phyloP scores from a whole-genome alignment of 768 basidiomycete genomes.

The Lenzites betulinus region DNA sequence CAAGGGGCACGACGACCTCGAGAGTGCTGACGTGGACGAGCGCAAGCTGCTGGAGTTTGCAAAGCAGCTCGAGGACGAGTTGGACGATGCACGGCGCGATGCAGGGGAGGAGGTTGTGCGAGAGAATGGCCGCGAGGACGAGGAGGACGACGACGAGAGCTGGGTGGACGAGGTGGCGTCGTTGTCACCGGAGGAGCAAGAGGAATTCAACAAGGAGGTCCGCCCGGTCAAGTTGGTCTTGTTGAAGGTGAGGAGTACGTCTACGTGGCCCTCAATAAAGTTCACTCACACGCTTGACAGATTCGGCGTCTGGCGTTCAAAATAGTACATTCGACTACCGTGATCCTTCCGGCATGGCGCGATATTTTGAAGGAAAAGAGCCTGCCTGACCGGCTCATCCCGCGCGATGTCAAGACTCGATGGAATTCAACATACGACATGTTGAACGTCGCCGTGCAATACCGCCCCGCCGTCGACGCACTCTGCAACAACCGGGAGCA shows the following conservation, averaged over 20 bases:
- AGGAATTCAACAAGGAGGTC: background rate
- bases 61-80: background rate
- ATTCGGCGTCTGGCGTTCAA: background rate
- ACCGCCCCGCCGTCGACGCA: conserved; percentile 30
- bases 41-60: background rate
- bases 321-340: conserved; percentile 4
- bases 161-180: background rate
- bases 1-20: background rate
- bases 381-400: conserved; percentile 29
- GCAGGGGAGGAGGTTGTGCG: background rate
- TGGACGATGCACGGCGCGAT: background rate
- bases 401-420: conserved; percentile 39
- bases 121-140: background rate
- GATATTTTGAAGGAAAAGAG: background rate
- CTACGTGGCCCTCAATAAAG: background rate
- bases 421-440: conserved; percentile 45
- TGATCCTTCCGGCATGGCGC: conserved; percentile 1
- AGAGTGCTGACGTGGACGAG: background rate
- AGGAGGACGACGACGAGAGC: background rate
- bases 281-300: background rate
- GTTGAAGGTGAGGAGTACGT: background rate
- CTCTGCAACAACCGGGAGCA: conserved; percentile 24
- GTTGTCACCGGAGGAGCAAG: background rate
- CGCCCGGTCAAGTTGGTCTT: background rate
- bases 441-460: conserved; percentile 35